Evolutionary conservation across 192 early-diverging fungal genomes (phyloP).

Genomic region (Entomortierella lignicola): DNA sequence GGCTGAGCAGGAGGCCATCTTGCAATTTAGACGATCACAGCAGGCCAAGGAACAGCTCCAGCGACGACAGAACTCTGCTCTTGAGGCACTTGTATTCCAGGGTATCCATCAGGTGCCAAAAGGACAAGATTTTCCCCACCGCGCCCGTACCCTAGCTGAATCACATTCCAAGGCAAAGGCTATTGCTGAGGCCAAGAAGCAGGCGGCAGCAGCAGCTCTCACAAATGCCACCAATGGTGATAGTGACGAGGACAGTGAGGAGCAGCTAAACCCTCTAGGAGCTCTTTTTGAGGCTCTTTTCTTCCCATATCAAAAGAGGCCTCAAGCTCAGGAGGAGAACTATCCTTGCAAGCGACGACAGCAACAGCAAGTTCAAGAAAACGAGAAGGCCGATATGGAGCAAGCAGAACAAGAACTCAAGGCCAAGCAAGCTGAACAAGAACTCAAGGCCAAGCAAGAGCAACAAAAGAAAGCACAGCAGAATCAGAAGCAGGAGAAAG

Average conservation of each 20-base stretch:
- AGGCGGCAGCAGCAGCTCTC: neutral
- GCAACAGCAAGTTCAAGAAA: slow-evolving; percentile 2
- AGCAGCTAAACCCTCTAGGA: neutral
- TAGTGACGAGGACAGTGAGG: neutral
- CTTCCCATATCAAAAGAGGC: slow-evolving; percentile 11
- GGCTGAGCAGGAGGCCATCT: slow-evolving; percentile 13
- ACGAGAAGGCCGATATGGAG: neutral
- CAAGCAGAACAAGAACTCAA: neutral
- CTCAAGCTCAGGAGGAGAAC: slow-evolving; percentile 12
- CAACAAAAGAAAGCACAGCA: neutral
- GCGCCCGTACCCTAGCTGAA: neutral
- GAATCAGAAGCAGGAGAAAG: neutral
- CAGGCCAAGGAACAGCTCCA: neutral
- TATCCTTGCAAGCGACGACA: slow-evolving; percentile 27
- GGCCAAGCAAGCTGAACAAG: neutral
- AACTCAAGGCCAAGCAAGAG: neutral
- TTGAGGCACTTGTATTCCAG: neutral
- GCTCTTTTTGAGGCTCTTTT: slow-evolving; percentile 19
- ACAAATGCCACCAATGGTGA: neutral
- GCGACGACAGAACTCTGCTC: neutral
- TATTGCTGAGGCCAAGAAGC: neutral
- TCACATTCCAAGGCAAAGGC: slow-evolving; percentile 1
- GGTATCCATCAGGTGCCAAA: neutral
- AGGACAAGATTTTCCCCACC: neutral
- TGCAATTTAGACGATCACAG: slow-evolving; percentile 6